Evolutionary conservation across 176 grass and related monocot genomes (phyloP).

Genomic region (Zea mays): Zm-B73-REFERENCE-NAM-5.0 NC_050097.1:59694501-59695000

Average conservation of each 20-base stretch:
- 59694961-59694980: background rate
- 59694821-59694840: conserved; percentile 73
- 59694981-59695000: background rate
- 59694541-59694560: background rate
- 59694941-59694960: background rate
- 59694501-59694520: background rate
- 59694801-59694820: conserved; percentile 62
- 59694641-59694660: conserved; percentile 56
- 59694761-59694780: conserved; percentile 83
- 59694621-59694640: conserved; percentile 53
- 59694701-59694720: conserved; percentile 61
- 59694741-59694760: conserved; percentile 56
- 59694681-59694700: conserved; percentile 74
- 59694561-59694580: too few relatives aligned
- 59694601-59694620: conserved; percentile 52
- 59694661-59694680: conserved; percentile 64
- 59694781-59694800: conserved; percentile 39
- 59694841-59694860: conserved; percentile 75
- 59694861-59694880: conserved; percentile 58
- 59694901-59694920: conserved; percentile 18
- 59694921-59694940: background rate
- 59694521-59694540: background rate
- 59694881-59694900: conserved; percentile 62
- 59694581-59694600: background rate
- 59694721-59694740: conserved; percentile 57